Evolutionary conservation across 2,329 filamentous ascomycete genomes (phyloP), one percentile per base, ranked within the genome.

Genomic region (Dactylellina leptospora): DNA sequence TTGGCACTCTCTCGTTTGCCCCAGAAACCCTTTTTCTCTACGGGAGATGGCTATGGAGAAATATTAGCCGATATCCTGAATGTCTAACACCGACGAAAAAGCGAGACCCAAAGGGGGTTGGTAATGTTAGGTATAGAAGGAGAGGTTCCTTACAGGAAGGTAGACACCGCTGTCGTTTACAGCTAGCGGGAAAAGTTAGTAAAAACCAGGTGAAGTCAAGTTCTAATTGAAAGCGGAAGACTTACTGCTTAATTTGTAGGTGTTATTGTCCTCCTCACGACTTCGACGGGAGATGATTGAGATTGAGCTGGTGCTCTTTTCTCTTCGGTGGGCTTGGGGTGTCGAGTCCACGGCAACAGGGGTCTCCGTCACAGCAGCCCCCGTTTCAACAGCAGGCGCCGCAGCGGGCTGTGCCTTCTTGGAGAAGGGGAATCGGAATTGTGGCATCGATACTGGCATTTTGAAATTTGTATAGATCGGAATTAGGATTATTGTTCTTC

Each of bases 111-210:
- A 50, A 40, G 18, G 36, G 13, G 18, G 1, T 16, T n/a, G 4
- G 36, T 40, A 40, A 1, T 1, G 38, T 20, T n/a, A 8, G 42
- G 50, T 48, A 23, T n/a, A 54, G 16, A 40, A 53, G 13, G 18
- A 54, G 51, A 10, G 60, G 42, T 51, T 69, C 77, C 86, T 81
- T 87, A 95, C 92, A 77, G 93, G 93, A 76, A 97, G 86, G 82
- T 96, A 97, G 74, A 96, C 90, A 75, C 93, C 93, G 80, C 90
- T 96, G 81, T 96, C 93, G 79, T 96, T 96, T 80, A 97, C 95
- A 75, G 97, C 93, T 97, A 79, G 76, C 74, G 20, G 60, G 8
- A 80, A 18, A 38, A 51, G 42, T 80, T 63, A 79, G 78, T 74
- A 80, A 78, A 73, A 76, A 82, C 25, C 79, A 27, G 27, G 18